Evolutionary conservation across 1,139 yeast species (phyloP).

Genomic region (Pichia sp.): DNA sequence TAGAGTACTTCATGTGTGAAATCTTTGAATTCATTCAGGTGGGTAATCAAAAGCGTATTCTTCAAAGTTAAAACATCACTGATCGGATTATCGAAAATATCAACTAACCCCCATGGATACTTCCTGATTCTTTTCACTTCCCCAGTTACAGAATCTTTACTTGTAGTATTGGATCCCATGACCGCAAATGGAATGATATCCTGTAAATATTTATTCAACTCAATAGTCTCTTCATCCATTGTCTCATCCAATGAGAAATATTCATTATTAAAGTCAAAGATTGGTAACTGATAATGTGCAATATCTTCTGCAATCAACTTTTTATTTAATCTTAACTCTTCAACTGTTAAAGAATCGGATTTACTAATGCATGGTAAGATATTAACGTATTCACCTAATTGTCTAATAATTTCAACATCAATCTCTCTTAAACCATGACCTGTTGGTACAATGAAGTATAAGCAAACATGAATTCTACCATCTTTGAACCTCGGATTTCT

Average conservation of each 20-base stretch:
- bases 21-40: slow-evolving; percentile 87
- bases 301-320: slow-evolving; percentile 62
- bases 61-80: slow-evolving; percentile 82
- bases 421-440: slow-evolving; percentile 74
- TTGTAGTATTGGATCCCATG: slow-evolving; percentile 59
- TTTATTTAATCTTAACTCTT: slow-evolving; percentile 66
- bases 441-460: slow-evolving; percentile 66
- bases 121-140: slow-evolving; percentile 66
- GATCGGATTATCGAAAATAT: slow-evolving; percentile 70
- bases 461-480: slow-evolving; percentile 64
- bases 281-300: slow-evolving; percentile 68
- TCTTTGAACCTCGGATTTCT: slow-evolving; percentile 80
- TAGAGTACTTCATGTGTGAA: slow-evolving; percentile 86
- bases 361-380: slow-evolving; percentile 82
- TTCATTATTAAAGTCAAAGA: slow-evolving; percentile 71
- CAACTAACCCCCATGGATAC: slow-evolving; percentile 93
- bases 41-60: slow-evolving; percentile 83
- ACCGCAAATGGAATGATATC: slow-evolving; percentile 81
- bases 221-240: slow-evolving; percentile 67
- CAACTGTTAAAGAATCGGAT: slow-evolving; percentile 77
- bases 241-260: slow-evolving; percentile 47
- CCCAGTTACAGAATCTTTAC: slow-evolving; percentile 53
- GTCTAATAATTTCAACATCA: slow-evolving; percentile 70
- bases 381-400: slow-evolving; percentile 73
- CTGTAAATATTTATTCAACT: slow-evolving; percentile 72